phyloP scores from a whole-genome alignment of 2,329 filamentous ascomycete genomes.

The Xenoacremonium recifei region DNA sequence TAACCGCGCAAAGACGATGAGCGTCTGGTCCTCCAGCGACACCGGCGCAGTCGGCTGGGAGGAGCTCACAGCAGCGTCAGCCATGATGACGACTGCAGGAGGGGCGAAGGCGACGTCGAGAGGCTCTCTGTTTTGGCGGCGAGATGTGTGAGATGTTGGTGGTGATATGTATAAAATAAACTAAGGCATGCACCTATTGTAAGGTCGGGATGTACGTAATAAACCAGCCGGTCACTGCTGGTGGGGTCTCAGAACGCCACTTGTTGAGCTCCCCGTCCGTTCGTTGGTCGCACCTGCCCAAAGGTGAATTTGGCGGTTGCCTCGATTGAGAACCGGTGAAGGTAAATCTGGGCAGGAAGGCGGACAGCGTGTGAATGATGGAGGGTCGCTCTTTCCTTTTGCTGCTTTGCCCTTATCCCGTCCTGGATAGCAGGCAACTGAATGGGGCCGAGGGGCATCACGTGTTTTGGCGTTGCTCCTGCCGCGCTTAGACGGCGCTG shows the following conservation, averaged over 20 bases:
- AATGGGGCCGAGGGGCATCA: too few relatives aligned
- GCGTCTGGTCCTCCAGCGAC: constrained; percentile 61
- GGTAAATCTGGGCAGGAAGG: too few relatives aligned
- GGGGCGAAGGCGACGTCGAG: background rate
- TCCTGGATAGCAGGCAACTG: too few relatives aligned
- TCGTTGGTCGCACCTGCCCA: too few relatives aligned
- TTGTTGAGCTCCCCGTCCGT: too few relatives aligned
- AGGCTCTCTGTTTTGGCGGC: background rate
- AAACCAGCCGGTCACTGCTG: background rate
- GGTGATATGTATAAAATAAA: too few relatives aligned
- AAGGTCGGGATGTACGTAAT: background rate
- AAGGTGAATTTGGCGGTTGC: too few relatives aligned
- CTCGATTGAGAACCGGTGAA: too few relatives aligned
- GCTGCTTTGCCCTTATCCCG: background rate
- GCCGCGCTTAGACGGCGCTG: constrained; percentile 11
- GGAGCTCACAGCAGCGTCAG: constrained; percentile 24
- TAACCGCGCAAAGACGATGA: constrained; percentile 79
- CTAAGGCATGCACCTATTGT: background rate
- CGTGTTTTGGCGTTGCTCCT: constrained; percentile 22
- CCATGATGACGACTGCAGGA: constrained; percentile 14
- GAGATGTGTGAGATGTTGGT: too few relatives aligned
- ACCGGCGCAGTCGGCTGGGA: constrained; percentile 29
- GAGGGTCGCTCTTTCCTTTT: constrained; percentile 1
- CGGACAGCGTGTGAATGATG: too few relatives aligned
- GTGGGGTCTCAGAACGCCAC: too few relatives aligned